Percentiles rank a stretch among this genome's conserved stretches.
Conservation (phyloP, 257 asterid genomes). For the Mitragyna speciosa region DNA sequence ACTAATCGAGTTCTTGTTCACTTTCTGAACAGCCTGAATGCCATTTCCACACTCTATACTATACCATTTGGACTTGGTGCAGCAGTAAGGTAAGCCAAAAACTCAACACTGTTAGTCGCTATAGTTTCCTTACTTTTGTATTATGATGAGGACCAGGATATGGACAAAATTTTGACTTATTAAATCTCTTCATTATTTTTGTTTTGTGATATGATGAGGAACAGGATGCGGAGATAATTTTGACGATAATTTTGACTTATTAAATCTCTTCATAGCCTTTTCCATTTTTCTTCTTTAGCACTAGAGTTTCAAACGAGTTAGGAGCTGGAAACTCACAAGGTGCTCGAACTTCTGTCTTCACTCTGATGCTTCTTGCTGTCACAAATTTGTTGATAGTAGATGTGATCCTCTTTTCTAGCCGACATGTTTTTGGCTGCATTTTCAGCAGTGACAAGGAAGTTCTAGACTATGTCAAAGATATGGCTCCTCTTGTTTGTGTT, state of each 20-base stretch:
- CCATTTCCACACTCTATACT: conserved; percentile 56
- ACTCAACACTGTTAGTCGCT: no score
- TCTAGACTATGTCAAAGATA: conserved; percentile 54
- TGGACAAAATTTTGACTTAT: neutral
- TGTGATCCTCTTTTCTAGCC: conserved; percentile 45
- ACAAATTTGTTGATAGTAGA: conserved; percentile 41
- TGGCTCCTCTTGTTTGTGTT: conserved; percentile 61
- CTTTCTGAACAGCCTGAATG: conserved; percentile 47
- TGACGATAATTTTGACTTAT: no score
- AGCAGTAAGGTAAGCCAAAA: conserved; percentile 68
- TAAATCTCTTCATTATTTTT: no score
- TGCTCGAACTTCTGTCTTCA: conserved; percentile 53
- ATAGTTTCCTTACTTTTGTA: no score
- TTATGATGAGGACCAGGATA: no score
- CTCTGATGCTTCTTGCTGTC: conserved; percentile 57
- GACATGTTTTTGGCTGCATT: conserved; percentile 64
- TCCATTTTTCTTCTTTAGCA: conserved; percentile 40
- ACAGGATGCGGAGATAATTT: no score
- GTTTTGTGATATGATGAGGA: no score
- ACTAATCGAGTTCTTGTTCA: conserved; percentile 11
- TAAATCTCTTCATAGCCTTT: neutral
- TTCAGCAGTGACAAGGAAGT: conserved; percentile 79
- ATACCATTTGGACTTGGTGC: conserved; percentile 70
- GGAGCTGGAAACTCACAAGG: conserved; percentile 72
- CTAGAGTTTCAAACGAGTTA: conserved; percentile 75